These are phyloP conservation scores for Noccaea bulbosa DNA, from an alignment of 345 rosid genomes.

Conservation along the genomic window DNA sequence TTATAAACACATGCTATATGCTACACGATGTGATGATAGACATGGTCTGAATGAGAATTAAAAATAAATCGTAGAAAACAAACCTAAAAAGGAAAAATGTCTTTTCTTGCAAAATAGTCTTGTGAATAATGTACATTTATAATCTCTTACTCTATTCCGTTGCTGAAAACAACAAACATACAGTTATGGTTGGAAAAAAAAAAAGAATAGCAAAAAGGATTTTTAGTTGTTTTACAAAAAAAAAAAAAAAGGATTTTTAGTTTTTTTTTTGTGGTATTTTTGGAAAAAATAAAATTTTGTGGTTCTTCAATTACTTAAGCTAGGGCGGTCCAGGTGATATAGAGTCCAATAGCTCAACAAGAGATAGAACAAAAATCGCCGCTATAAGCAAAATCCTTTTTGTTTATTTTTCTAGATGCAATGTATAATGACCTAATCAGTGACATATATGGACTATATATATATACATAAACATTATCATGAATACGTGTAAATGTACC, in stretches of 20 bases:
- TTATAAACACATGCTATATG: background rate
- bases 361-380: constrained; percentile 28
- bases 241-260: too few species aligned
- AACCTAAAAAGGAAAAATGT: background rate
- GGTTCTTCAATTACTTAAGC: background rate
- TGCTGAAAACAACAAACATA: too few species aligned
- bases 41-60: background rate
- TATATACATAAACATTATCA: background rate
- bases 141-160: too few species aligned
- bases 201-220: too few species aligned
- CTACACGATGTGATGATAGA: background rate
- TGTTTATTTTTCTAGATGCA: constrained; percentile 9
- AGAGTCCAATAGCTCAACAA: background rate
- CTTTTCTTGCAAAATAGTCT: background rate
- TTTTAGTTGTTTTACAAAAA: too few species aligned
- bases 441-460: constrained; percentile 18
- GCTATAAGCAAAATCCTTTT: constrained; percentile 8
- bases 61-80: background rate
- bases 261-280: too few species aligned
- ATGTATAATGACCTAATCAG: constrained; percentile 35
- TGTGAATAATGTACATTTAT: background rate
- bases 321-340: constrained; percentile 17
- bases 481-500: constrained; percentile 34
- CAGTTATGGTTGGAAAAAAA: too few species aligned
- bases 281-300: too few species aligned